A percentile compares a stretch with the other conserved stretches of the same genome.
These are phyloP conservation scores for Pyricularia grisea DNA, from an alignment of 2,329 filamentous ascomycete genomes.

Conservation along the genomic window DNA sequence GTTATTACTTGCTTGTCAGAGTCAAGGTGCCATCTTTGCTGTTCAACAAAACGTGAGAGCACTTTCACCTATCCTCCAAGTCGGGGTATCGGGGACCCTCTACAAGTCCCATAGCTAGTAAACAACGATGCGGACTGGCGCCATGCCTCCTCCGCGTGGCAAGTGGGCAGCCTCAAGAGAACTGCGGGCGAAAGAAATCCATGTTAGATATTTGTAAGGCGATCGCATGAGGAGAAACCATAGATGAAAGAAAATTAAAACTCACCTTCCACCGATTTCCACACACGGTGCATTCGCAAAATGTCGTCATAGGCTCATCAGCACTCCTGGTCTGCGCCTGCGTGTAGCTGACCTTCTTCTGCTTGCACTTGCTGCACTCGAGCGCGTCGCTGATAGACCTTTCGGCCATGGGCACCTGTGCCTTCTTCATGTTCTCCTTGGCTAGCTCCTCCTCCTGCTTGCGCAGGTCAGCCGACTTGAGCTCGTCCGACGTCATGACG, in stretches of 20 bases:
- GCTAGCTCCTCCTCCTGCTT: conserved; percentile 67
- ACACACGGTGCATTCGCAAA: conserved; percentile 62
- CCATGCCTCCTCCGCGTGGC: not conserved
- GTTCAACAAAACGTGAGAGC: not conserved
- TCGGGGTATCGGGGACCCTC: not conserved
- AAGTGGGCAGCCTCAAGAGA: not conserved
- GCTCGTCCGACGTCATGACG: conserved; percentile 78
- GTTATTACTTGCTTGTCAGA: not conserved
- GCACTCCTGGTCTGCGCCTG: conserved; percentile 93
- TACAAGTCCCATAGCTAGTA: not conserved
- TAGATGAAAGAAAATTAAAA: conserved; percentile 4
- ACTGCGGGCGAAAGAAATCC: not conserved
- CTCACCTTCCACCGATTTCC: conserved; percentile 65
- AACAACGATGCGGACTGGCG: not conserved
- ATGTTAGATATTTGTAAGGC: not conserved
- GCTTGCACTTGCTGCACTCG: conserved; percentile 82
- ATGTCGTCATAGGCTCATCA: conserved; percentile 84
- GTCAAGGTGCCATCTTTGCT: not conserved
- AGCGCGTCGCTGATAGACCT: conserved; percentile 84
- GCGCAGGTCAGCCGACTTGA: conserved; percentile 78
- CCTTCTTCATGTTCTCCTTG: conserved; percentile 93
- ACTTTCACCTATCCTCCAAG: not conserved
- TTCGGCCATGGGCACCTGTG: conserved; percentile 86
- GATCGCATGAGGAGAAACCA: conserved; percentile 10
- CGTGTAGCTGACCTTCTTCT: conserved; percentile 91